Evolutionary conservation across 1,284 basidiomycete species (phyloP).

Genomic region (Salmacisia buchloeana): DNA sequence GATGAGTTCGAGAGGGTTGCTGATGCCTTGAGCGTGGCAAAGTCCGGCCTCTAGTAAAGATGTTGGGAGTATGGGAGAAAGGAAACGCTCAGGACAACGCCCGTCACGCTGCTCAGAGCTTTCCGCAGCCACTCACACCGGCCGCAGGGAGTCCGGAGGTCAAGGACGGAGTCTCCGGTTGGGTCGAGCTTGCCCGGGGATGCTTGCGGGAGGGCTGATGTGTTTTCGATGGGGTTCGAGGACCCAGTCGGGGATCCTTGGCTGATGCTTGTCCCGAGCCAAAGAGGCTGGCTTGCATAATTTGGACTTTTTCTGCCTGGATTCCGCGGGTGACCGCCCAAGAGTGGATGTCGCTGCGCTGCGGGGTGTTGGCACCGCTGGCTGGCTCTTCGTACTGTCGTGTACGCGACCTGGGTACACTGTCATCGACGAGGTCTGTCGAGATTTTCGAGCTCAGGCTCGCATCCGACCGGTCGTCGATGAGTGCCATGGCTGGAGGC

Average conservation of each 20-base stretch:
- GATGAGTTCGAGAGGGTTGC: conserved; percentile 8
- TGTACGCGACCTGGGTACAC: too few species aligned
- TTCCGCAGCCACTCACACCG: too few species aligned
- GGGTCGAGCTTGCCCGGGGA: neutral
- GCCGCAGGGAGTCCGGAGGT: neutral
- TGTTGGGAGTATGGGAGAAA: neutral
- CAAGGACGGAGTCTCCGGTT: neutral
- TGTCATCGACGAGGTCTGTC: too few species aligned
- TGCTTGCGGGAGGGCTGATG: too few species aligned
- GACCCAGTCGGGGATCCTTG: neutral
- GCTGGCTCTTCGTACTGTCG: neutral
- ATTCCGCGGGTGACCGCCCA: conserved; percentile 9
- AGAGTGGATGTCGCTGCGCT: neutral
- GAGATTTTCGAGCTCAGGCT: too few species aligned
- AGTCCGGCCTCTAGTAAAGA: neutral
- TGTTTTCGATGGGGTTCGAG: too few species aligned
- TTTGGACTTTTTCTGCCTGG: conserved; percentile 43
- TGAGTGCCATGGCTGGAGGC: too few species aligned
- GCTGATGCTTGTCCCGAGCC: conserved; percentile 19
- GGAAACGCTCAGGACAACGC: too few species aligned
- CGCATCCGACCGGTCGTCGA: too few species aligned
- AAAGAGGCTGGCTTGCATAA: conserved; percentile 51
- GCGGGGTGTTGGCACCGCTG: too few species aligned
- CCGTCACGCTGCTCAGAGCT: too few species aligned
- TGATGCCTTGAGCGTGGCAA: neutral